These are phyloP conservation scores for Monosporascus sp. DNA, from an alignment of 2,329 filamentous ascomycete species.

Conservation along the genomic window DNA sequence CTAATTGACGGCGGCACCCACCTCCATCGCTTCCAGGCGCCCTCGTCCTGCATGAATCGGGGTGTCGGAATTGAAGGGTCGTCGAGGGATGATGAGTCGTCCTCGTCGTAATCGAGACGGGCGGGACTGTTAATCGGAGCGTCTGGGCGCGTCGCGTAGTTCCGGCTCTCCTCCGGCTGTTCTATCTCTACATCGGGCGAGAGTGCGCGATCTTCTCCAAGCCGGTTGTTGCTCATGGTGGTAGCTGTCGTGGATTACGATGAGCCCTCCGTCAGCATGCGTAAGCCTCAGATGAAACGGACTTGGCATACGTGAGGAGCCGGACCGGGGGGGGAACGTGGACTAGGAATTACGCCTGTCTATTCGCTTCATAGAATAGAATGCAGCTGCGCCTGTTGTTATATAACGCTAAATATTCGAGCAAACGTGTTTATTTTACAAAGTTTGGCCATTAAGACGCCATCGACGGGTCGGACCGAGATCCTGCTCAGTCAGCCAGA, in stretches of 20 bases:
- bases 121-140: slow-evolving; percentile 23
- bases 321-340: no score
- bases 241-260: not conserved
- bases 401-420: not conserved
- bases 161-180: slow-evolving; percentile 1
- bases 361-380: no score
- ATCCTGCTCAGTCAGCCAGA: not conserved
- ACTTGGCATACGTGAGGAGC: no score
- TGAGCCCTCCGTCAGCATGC: no score
- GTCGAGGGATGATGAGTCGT: slow-evolving; percentile 27
- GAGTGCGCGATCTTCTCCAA: slow-evolving; percentile 12
- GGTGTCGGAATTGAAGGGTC: slow-evolving; percentile 42
- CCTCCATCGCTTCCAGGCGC: slow-evolving; percentile 44
- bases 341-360: no score
- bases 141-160: slow-evolving; percentile 16
- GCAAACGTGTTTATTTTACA: not conserved
- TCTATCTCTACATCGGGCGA: slow-evolving; percentile 20
- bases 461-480: not conserved
- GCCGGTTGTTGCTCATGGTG: slow-evolving; percentile 16
- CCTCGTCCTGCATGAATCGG: slow-evolving; percentile 55
- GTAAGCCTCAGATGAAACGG: no score
- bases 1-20: slow-evolving; percentile 56
- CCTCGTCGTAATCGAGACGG: slow-evolving; percentile 42
- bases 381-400: no score
- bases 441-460: not conserved